Percentiles rank a stretch among this genome's conserved stretches.
Conservation (phyloP, 1,284 basidiomycete genomes). For the Trametes versicolor region DNA sequence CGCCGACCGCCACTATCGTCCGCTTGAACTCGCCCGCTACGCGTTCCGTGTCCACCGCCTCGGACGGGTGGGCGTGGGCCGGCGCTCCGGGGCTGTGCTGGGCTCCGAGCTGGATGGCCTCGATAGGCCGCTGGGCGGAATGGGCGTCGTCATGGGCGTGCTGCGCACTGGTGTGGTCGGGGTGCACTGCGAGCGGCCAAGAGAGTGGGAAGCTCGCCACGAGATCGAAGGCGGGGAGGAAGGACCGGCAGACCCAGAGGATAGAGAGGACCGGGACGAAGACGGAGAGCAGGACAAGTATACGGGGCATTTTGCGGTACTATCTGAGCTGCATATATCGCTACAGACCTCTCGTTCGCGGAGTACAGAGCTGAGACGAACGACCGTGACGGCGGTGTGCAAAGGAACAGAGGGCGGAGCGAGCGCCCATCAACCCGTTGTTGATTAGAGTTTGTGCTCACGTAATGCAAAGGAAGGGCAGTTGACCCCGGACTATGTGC, state of each 20-base stretch:
- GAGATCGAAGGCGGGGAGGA: constrained; percentile 35
- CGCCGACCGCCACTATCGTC: constrained; percentile 82
- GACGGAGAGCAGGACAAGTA: constrained; percentile 34
- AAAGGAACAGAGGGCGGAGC: neutral
- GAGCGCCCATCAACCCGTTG: constrained; percentile 2
- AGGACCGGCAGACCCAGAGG: constrained; percentile 38
- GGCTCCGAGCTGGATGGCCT: constrained; percentile 24
- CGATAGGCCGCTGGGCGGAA: constrained; percentile 24
- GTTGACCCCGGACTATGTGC: constrained; percentile 3
- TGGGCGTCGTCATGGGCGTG: constrained; percentile 19
- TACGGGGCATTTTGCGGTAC: constrained; percentile 37
- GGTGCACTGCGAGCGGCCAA: constrained; percentile 42
- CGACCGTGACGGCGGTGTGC: neutral
- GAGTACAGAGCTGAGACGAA: neutral
- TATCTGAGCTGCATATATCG: constrained; percentile 17
- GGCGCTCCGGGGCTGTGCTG: constrained; percentile 14
- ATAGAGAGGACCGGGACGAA: constrained; percentile 37
- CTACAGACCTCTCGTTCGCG: neutral
- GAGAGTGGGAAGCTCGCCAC: constrained; percentile 38
- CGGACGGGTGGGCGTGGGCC: neutral
- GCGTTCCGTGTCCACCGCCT: neutral
- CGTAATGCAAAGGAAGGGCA: constrained; percentile 7
- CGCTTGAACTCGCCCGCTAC: constrained; percentile 43
- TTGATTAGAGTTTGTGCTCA: constrained; percentile 8
- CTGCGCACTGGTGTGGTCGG: constrained; percentile 31